Evolutionary conservation across 192 early-diverging fungal species (phyloP).

Genomic region (Podila epigama): DNA sequence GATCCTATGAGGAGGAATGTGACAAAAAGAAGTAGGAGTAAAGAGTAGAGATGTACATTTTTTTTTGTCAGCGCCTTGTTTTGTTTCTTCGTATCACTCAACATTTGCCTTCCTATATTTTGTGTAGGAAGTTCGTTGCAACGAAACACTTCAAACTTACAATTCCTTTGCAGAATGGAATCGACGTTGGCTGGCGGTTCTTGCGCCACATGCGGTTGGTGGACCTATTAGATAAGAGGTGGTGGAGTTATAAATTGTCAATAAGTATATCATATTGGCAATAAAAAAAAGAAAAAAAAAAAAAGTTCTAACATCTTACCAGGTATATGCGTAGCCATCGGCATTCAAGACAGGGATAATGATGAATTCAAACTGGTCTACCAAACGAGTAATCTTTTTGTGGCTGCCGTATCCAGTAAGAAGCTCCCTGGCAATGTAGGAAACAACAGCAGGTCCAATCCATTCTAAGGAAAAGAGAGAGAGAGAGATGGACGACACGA

Average conservation of each 20-base stretch:
- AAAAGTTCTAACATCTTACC: conserved; percentile 18
- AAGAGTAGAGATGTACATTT: too few species aligned
- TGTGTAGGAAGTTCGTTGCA: background rate
- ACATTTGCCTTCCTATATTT: too few species aligned
- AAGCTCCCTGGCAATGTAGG: conserved; percentile 63
- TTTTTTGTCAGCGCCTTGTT: background rate
- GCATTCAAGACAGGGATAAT: conserved; percentile 71
- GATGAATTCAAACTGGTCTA: conserved; percentile 59
- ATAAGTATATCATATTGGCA: background rate
- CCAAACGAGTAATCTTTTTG: conserved; percentile 52
- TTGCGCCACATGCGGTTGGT: conserved; percentile 64
- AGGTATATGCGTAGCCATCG: conserved; percentile 69
- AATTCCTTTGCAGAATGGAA: conserved; percentile 64
- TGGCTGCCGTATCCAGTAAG: conserved; percentile 55
- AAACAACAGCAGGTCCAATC: conserved; percentile 64
- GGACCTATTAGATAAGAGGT: background rate
- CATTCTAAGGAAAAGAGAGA: conserved; percentile 15
- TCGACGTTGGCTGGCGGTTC: conserved; percentile 64
- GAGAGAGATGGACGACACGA: background rate
- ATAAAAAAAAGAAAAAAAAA: too few species aligned
- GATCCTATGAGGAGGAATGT: conserved; percentile 40
- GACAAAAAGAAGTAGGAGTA: background rate
- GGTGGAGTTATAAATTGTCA: background rate
- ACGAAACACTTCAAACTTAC: conserved; percentile 14
- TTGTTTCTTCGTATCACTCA: background rate